phyloP scores from a whole-genome alignment of 192 early-diverging fungal genomes.

The Coemansia sp. region DNA sequence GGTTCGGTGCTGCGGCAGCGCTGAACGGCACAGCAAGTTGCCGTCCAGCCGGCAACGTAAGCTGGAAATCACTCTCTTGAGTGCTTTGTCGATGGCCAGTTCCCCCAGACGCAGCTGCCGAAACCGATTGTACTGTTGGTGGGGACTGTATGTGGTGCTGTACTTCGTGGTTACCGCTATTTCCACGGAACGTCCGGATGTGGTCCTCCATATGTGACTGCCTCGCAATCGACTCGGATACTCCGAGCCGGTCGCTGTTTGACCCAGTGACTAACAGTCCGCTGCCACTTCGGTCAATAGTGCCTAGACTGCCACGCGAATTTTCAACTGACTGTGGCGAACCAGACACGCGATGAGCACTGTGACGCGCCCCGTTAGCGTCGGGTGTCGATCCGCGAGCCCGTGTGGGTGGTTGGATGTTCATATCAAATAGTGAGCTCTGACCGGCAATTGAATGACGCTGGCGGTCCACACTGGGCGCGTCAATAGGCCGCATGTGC shows the following conservation, averaged over 20 bases:
- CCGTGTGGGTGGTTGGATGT: not conserved
- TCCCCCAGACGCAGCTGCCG: not conserved
- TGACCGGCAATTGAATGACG: not conserved
- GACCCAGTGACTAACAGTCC: not conserved
- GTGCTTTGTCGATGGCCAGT: not conserved
- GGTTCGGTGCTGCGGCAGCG: slow-evolving; percentile 5
- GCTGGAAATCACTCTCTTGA: slow-evolving; percentile 22
- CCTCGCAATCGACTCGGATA: slow-evolving; percentile 41
- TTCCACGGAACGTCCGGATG: slow-evolving; percentile 30
- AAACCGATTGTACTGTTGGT: not conserved
- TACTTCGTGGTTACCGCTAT: slow-evolving; percentile 3
- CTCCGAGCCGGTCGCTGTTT: slow-evolving; percentile 4
- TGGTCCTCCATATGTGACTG: slow-evolving; percentile 48
- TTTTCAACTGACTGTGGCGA: slow-evolving; percentile 29
- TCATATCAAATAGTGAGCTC: not conserved
- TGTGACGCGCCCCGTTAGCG: not conserved
- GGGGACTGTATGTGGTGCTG: slow-evolving; percentile 2
- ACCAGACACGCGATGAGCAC: slow-evolving; percentile 13
- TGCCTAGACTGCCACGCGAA: slow-evolving; percentile 3
- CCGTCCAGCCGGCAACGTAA: slow-evolving; percentile 22
- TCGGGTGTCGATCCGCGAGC: slow-evolving; percentile 9
- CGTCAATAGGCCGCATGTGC: no score
- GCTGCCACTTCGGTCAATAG: slow-evolving; percentile 2
- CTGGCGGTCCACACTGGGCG: not conserved
- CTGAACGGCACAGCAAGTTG: not conserved